Evolutionary conservation across 2,329 filamentous ascomycete genomes (phyloP).

Genomic region (Fusarium succisae): DNA sequence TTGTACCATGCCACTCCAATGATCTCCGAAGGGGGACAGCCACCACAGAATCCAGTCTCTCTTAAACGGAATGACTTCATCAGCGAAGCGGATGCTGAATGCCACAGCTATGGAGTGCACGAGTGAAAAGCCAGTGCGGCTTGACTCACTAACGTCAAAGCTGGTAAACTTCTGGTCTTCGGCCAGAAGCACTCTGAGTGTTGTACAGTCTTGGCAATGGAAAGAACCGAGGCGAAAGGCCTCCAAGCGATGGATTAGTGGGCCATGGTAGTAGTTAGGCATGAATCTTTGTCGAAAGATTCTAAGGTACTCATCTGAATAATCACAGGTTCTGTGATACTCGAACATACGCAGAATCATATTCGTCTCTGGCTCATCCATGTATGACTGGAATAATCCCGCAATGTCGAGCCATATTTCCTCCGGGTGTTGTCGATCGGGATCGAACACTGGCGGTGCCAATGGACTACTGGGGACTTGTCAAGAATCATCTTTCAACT

Average conservation of each 20-base stretch:
- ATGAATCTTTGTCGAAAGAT: slow-evolving; percentile 35
- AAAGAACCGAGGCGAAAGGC: slow-evolving; percentile 35
- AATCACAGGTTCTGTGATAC: not conserved
- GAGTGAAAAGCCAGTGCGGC: slow-evolving; percentile 20
- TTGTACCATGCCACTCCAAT: too few relatives aligned
- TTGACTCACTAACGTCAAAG: slow-evolving; percentile 27
- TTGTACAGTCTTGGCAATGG: not conserved
- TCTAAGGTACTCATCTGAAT: not conserved
- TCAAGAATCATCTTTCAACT: too few relatives aligned
- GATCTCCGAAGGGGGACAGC: too few relatives aligned
- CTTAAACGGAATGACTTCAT: slow-evolving; percentile 8
- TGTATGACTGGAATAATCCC: slow-evolving; percentile 30
- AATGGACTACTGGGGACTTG: not conserved
- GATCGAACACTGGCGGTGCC: not conserved
- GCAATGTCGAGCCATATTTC: slow-evolving; percentile 8
- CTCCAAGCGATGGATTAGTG: slow-evolving; percentile 30
- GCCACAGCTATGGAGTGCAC: slow-evolving; percentile 40
- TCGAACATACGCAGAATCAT: slow-evolving; percentile 31
- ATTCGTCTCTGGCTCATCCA: slow-evolving; percentile 25
- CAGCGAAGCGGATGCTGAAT: slow-evolving; percentile 27
- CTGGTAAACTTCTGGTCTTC: not conserved
- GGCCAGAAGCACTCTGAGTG: too few relatives aligned
- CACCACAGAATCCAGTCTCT: too few relatives aligned
- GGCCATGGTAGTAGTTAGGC: slow-evolving; percentile 15
- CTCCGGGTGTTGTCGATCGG: not conserved